Evolutionary conservation across 352 stramenopile species (phyloP).

Genomic region (Pythium chondricola): DNA sequence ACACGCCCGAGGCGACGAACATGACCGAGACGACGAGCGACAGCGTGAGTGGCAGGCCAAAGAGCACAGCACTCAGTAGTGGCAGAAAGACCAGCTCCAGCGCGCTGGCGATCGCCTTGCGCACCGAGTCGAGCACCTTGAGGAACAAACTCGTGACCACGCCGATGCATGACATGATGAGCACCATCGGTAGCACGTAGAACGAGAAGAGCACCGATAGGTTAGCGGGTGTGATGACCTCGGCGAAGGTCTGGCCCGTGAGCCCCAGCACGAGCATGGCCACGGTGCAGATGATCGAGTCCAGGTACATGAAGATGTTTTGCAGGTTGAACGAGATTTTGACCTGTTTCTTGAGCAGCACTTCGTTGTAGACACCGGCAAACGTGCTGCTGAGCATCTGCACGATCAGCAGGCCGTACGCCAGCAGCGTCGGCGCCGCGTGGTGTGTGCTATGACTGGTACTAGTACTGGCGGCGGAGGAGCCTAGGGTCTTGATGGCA

Average conservation of each 20-base stretch:
- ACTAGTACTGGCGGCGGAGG: constrained; percentile 8
- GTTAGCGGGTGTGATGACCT: constrained; percentile 44
- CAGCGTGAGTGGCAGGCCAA: constrained; percentile 50
- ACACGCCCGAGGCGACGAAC: constrained; percentile 67
- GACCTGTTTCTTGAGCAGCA: constrained; percentile 70
- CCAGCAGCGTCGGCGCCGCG: constrained; percentile 24
- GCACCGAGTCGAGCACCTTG: constrained; percentile 72
- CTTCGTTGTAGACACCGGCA: constrained; percentile 80
- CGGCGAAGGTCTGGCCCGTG: constrained; percentile 55
- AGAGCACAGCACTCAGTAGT: constrained; percentile 53
- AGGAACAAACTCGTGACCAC: constrained; percentile 80
- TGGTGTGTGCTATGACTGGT: not conserved
- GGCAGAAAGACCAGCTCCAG: constrained; percentile 71
- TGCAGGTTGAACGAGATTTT: constrained; percentile 70
- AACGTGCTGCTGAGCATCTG: constrained; percentile 83
- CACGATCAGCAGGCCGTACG: constrained; percentile 55
- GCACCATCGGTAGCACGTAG: constrained; percentile 71
- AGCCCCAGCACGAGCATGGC: constrained; percentile 59
- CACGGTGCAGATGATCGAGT: constrained; percentile 71
- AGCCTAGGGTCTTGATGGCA: constrained; percentile 69
- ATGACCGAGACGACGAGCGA: constrained; percentile 48
- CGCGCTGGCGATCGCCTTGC: constrained; percentile 73
- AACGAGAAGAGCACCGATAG: constrained; percentile 58
- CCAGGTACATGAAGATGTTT: constrained; percentile 83
- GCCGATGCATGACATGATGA: constrained; percentile 80